phyloP scores from a whole-genome alignment of 495 filamentous ascomycete species.

The Penicillium salamii region DNA sequence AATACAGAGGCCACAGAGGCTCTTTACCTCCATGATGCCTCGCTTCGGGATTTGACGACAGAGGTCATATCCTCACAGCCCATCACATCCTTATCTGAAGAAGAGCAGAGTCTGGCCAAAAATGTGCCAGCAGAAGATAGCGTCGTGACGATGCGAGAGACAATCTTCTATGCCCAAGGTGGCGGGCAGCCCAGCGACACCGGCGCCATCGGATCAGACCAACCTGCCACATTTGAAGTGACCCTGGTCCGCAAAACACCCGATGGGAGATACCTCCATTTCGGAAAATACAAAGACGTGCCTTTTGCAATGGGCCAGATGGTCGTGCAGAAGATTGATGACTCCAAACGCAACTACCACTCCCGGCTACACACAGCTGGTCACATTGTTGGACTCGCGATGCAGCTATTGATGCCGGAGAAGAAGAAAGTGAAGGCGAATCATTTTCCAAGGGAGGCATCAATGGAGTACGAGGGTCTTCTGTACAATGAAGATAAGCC shows the following conservation, averaged over 20 bases:
- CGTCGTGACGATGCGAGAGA: conserved; percentile 50
- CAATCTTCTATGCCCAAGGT: conserved; percentile 65
- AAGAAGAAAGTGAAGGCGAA: conserved; percentile 62
- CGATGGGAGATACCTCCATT: conserved; percentile 54
- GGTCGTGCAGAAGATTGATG: conserved; percentile 53
- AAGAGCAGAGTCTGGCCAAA: conserved; percentile 33
- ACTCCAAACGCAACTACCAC: conserved; percentile 51
- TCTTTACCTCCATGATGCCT: conserved; percentile 55
- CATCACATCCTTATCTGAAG: conserved; percentile 45
- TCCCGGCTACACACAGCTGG: conserved; percentile 64
- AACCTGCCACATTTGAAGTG: conserved; percentile 43
- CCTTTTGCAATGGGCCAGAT: conserved; percentile 35
- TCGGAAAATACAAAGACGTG: conserved; percentile 47
- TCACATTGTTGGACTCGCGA: conserved; percentile 59
- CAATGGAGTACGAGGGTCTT: conserved; percentile 57
- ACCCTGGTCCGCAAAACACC: conserved; percentile 45
- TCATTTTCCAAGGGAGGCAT: conserved; percentile 58
- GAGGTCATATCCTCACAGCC: conserved; percentile 45
- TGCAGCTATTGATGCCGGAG: conserved; percentile 48
- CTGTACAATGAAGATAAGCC: conserved; percentile 59
- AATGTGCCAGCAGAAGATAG: conserved; percentile 15
- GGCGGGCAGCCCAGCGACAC: conserved; percentile 64
- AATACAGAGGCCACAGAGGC: conserved; percentile 33
- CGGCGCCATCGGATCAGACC: conserved; percentile 44
- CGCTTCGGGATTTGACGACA: conserved; percentile 44